phyloP scores from a whole-genome alignment of 2,329 filamentous ascomycete species.

The Epichloe gansuensis region DNA sequence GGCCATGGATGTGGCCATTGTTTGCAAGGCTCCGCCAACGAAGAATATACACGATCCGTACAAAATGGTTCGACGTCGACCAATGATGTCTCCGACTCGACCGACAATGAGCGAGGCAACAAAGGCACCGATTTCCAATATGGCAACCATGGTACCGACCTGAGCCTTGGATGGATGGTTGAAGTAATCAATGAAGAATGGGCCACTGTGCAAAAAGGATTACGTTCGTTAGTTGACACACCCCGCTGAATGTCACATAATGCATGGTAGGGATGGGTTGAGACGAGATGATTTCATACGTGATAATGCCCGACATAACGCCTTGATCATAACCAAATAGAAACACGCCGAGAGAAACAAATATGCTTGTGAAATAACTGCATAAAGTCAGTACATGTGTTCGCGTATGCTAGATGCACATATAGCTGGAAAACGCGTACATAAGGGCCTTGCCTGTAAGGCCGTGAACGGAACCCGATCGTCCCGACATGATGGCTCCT shows the following conservation, averaged over 20 bases:
- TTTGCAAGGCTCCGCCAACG: constrained; percentile 72
- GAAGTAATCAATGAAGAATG: constrained; percentile 86
- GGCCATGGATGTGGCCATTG: constrained; percentile 65
- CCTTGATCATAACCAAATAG: constrained; percentile 84
- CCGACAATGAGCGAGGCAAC: constrained; percentile 80
- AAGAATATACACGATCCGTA: constrained; percentile 88
- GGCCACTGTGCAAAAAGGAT: constrained; percentile 45
- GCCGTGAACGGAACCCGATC: constrained; percentile 68
- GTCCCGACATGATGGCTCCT: constrained; percentile 75
- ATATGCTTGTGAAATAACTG: constrained; percentile 90
- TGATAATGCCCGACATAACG: constrained; percentile 67
- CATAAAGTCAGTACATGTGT: neutral
- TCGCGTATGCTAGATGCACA: neutral
- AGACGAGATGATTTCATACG: constrained; percentile 31
- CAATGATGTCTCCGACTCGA: constrained; percentile 80
- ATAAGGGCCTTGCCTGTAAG: constrained; percentile 91
- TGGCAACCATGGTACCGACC: constrained; percentile 95
- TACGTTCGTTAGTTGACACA: neutral
- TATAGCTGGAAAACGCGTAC: constrained; percentile 33
- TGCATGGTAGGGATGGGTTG: neutral
- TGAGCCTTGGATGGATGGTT: constrained; percentile 74
- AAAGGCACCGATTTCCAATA: constrained; percentile 86
- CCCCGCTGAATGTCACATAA: neutral
- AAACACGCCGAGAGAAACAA: constrained; percentile 77
- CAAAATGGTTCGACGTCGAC: constrained; percentile 76